Conservation (phyloP, 169 alveolate species). For the Hammondia hammondi region DNA sequence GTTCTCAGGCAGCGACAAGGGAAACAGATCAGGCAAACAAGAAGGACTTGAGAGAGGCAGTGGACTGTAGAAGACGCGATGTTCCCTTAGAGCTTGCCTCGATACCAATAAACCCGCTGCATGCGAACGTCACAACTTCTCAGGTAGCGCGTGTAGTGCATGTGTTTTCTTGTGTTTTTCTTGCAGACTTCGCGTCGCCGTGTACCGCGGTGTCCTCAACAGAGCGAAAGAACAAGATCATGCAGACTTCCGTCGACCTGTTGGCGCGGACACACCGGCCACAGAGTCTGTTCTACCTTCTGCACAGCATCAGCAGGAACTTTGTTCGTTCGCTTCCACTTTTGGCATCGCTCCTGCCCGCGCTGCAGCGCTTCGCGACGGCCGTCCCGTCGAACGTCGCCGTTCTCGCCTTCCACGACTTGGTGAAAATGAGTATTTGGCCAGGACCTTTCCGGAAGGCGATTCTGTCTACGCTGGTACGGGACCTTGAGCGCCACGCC, state of each 20-base stretch:
- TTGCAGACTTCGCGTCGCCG: no score
- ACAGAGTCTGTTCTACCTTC: not conserved
- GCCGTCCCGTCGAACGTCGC: constrained; percentile 19
- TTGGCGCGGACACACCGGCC: constrained; percentile 32
- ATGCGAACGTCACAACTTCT: not conserved
- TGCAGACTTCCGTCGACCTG: not conserved
- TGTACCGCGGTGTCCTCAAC: no score
- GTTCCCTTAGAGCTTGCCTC: no score
- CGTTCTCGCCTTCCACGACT: constrained; percentile 30
- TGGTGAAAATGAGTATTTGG: not conserved
- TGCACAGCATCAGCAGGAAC: constrained; percentile 14
- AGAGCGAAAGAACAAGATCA: not conserved
- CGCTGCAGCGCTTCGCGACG: constrained; percentile 6
- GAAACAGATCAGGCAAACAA: no score
- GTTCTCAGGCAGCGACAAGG: no score
- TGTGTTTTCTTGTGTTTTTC: no score
- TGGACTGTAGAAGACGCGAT: no score
- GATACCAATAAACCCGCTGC: not conserved
- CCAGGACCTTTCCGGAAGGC: constrained; percentile 26
- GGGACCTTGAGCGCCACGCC: not conserved
- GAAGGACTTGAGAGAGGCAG: no score
- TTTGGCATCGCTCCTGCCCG: not conserved
- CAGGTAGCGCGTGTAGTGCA: no score
- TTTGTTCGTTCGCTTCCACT: constrained; percentile 7
- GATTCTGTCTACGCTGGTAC: not conserved